Base-by-base conservation (phyloP, 1,139 yeast genomes). In the Zygoascus sp. region DNA sequence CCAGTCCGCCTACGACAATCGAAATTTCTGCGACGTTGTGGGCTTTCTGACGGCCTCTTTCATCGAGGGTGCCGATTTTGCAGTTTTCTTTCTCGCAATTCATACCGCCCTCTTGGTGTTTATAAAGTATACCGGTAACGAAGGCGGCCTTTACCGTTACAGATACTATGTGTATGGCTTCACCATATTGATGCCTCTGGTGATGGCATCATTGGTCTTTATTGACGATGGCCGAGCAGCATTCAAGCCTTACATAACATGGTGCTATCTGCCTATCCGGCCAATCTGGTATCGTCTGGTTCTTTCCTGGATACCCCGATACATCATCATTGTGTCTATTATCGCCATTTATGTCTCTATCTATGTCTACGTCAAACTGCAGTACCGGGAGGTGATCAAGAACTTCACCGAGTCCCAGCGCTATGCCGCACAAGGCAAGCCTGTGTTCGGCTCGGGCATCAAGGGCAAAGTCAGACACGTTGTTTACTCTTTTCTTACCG, bases 1-100 rank as follows among this genome's bases (percentile, higher is more conserved):
- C 35, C 64, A 69, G 21, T 63, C 72, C n/a, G 69, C 79, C 1
- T 79, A 81, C 60, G 72, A 74, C 45, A 77, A 77, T 55, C 67
- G 70, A 19, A 69, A 67, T 32, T 80, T 85, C 55, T 80, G 87
- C 58, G 81, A 84, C 59, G 81, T 81, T 11, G 78, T 87, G 41
- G 97, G 96, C 3, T 89, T 86, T 70, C 81, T 88, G 65, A 83
- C 96, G 0, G 87, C 94, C 1, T 74, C 81, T 35, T 76, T 90
- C 27, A 83, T 86, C 23, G 95, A 88, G 64, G 96, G 95, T 13
- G 89, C 94, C 2, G 97, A 89, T 66, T 64, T 87, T 39, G 94
- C 95, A 21, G 89, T 89, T 43, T 68, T 88, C 40, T 76, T 86
- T 28, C 83, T 89, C 66, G 96, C 97, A 1, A 65, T 88, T 17